These are phyloP conservation scores for Russula griseocarnosa DNA, from an alignment of 768 basidiomycete species.

Conservation along the genomic window DNA sequence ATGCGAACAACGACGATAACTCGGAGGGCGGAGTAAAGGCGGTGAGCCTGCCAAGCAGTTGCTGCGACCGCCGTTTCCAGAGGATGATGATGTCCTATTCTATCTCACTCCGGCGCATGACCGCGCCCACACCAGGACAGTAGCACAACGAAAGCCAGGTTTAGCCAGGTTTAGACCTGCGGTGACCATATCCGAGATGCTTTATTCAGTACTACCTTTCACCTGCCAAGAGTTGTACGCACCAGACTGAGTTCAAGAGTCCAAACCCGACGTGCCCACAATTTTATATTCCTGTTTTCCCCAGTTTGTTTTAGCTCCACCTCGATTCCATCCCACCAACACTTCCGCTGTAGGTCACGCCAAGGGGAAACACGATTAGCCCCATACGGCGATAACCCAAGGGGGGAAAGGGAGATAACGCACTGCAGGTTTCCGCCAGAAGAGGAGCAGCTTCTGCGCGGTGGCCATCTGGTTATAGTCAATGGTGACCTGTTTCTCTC, in stretches of 20 bases:
- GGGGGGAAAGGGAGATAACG: conserved; percentile 37
- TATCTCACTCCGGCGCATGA: conserved; percentile 4
- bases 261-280: conserved; percentile 98
- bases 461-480: conserved; percentile 95
- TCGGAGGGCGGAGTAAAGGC: background rate
- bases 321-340: conserved; percentile 99
- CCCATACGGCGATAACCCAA: conserved; percentile 16
- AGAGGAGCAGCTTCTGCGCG: conserved; percentile 92
- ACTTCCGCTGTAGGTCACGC: conserved; percentile 72
- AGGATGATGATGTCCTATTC: background rate
- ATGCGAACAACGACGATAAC: conserved; percentile 3
- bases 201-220: background rate
- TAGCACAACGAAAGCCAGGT: background rate
- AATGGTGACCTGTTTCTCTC: conserved; percentile 70
- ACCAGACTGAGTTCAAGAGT: conserved; percentile 95
- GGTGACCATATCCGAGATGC: conserved; percentile 1
- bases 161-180: conserved; percentile 22
- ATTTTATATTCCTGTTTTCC: conserved; percentile 62
- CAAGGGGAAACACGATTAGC: background rate
- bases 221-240: conserved; percentile 23
- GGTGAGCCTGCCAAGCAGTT: conserved; percentile 2
- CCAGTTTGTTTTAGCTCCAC: conserved; percentile 68
- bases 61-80: background rate
- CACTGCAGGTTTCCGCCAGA: conserved; percentile 99
- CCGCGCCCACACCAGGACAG: background rate